A percentile compares a stretch with the other conserved stretches of the same genome.
These are phyloP conservation scores for Amaranthus palmeri DNA, from an alignment of 148 eudicot species.

Conservation along the genomic window DNA sequence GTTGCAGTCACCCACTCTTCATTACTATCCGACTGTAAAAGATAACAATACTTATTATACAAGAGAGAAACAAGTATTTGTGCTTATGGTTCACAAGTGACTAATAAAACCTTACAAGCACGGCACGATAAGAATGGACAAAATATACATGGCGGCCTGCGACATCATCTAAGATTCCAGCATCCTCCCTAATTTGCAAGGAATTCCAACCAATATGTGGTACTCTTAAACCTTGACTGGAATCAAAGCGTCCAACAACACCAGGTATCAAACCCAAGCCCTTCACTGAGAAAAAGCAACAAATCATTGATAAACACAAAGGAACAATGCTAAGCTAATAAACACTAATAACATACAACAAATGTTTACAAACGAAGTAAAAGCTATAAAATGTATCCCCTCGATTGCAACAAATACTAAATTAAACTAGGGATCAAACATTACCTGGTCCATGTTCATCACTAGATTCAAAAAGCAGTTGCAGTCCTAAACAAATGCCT, in stretches of 20 bases:
- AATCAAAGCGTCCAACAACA: conserved; percentile 87
- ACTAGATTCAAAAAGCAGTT: conserved; percentile 91
- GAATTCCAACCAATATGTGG: conserved; percentile 99
- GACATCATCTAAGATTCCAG: conserved; percentile 72
- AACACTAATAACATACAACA: too few relatives aligned
- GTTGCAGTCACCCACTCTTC: conserved; percentile 93
- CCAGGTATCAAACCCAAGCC: conserved; percentile 78
- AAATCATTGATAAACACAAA: background rate
- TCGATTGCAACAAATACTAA: too few relatives aligned
- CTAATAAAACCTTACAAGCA: conserved; percentile 50
- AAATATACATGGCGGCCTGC: conserved; percentile 85
- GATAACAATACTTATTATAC: conserved; percentile 9
- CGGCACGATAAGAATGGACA: conserved; percentile 95
- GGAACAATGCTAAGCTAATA: too few relatives aligned
- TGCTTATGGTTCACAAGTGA: background rate
- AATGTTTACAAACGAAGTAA: too few relatives aligned
- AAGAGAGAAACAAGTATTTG: conserved; percentile 5
- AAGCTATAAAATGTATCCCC: too few relatives aligned
- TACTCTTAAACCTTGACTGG: conserved; percentile 65
- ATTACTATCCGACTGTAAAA: conserved; percentile 65
- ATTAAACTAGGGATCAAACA: background rate
- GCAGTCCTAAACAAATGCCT: conserved; percentile 95
- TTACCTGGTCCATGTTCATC: conserved; percentile 89
- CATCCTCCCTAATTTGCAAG: conserved; percentile 52
- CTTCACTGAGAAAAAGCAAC: conserved; percentile 22